A percentile compares a stretch with the other conserved stretches of the same genome.
Conservation (phyloP, 176 grass and related monocot species). For the Dendrocalamus sinicus region DNA sequence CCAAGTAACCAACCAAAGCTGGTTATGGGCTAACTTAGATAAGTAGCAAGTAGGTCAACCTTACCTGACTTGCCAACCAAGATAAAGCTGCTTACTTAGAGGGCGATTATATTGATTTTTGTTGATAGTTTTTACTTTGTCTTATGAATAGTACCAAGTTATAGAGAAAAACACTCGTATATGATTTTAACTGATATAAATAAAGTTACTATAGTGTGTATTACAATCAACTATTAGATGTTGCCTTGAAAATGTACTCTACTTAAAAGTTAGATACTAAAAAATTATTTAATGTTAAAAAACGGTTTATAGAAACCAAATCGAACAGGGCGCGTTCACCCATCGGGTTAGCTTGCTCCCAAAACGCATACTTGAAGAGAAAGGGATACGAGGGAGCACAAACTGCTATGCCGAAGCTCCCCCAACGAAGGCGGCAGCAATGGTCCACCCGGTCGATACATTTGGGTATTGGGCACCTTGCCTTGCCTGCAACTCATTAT, state of each 20-base stretch:
- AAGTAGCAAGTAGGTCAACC: slow-evolving; percentile 31
- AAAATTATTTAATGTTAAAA: no score
- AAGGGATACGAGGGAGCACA: slow-evolving; percentile 34
- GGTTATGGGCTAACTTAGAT: slow-evolving; percentile 23
- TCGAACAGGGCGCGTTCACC: not conserved
- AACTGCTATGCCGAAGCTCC: slow-evolving; percentile 50
- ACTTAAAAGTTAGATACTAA: no score
- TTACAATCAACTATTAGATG: no score
- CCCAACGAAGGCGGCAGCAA: not conserved
- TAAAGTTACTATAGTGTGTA: no score
- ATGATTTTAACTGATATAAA: no score
- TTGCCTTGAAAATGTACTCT: no score
- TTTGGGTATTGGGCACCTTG: not conserved
- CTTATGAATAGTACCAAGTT: no score
- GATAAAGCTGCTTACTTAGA: slow-evolving; percentile 30
- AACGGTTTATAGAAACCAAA: no score
- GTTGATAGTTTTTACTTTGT: no score
- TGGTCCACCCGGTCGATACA: not conserved
- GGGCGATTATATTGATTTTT: no score
- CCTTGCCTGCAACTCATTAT: not conserved
- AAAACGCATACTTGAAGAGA: not conserved
- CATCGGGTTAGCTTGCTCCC: slow-evolving; percentile 6
- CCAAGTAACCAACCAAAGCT: not conserved
- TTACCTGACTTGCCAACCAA: slow-evolving; percentile 27
- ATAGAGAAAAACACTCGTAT: no score